phyloP scores from a whole-genome alignment of 2,329 filamentous ascomycete genomes.

The Colletotrichum ledebouriae region DNA sequence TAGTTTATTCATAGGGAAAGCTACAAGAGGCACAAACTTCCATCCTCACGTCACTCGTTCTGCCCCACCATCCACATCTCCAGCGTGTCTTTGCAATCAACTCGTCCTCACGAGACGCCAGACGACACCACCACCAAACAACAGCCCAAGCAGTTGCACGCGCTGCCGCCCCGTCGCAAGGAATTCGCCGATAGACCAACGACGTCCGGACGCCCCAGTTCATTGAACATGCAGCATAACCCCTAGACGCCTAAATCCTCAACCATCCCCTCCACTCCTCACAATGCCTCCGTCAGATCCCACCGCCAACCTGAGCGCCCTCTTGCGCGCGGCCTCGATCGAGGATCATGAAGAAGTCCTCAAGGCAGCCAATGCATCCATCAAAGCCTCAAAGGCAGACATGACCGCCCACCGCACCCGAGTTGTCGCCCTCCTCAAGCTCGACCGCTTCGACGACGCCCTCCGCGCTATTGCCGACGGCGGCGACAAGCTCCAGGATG shows the following conservation, averaged over 20 bases:
- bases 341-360: constrained; percentile 82
- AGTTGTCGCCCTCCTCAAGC: constrained; percentile 81
- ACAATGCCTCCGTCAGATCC: constrained; percentile 59
- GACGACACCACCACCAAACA: constrained; percentile 11
- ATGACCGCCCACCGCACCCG: constrained; percentile 75
- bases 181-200: not conserved
- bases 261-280: constrained; percentile 16
- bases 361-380: constrained; percentile 70
- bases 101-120: constrained; percentile 4
- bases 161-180: not conserved
- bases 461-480: constrained; percentile 76
- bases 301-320: constrained; percentile 64
- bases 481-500: constrained; percentile 70
- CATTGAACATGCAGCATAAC: constrained; percentile 24
- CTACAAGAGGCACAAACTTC: constrained; percentile 17
- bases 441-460: constrained; percentile 86
- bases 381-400: constrained; percentile 72
- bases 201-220: not conserved
- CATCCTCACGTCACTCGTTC: constrained; percentile 20
- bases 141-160: constrained; percentile 1
- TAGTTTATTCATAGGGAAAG: not conserved
- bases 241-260: not conserved
- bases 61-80: constrained; percentile 35
- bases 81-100: constrained; percentile 24
- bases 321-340: constrained; percentile 69